Evolutionary conservation across 805 yeast genomes (phyloP), one percentile per base, ranked within the genome.

Genomic region (Candida adriatica): DNA sequence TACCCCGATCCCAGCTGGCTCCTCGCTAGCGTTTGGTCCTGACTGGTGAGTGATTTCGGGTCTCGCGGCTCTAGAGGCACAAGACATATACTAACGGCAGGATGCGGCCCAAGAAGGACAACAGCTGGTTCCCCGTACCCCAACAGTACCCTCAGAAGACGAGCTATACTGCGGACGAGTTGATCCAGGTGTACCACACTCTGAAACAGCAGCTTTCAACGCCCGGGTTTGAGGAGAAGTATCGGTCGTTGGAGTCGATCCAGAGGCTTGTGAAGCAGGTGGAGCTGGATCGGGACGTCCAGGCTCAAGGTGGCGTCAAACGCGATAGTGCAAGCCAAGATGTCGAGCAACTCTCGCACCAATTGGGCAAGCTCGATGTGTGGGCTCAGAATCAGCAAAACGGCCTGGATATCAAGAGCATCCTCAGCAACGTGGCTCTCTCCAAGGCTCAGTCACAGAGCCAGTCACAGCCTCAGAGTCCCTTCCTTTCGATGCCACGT

Each of bases 111-210:
- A n/a, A n/a, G n/a, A n/a, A n/a, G n/a, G n/a, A n/a, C n/a, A n/a
- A n/a, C n/a, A n/a, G n/a, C n/a, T n/a, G n/a, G n/a, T n/a, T n/a
- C n/a, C n/a, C n/a, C n/a, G n/a, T n/a, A n/a, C n/a, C n/a, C n/a
- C n/a, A n/a, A n/a, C n/a, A n/a, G n/a, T n/a, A n/a, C n/a, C n/a
- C n/a, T n/a, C n/a, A n/a, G n/a, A 27, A 42, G 35, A 39, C 34
- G 16, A 18, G 30, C 24, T 75, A 76, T 44, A 46, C 72, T 6
- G 57, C 73, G 52, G 63, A 66, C 18, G 75, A 76, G 42, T 64
- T 77, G 41, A 62, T 76, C 37, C 57, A 64, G 15, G 66, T 75
- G 9, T 76, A 78, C 69, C 51, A 61, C 14, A 56, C 63, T 54
- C 49, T 59, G 20, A 45, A 49, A 6, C 43, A 51, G 19, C 51